Percentiles rank a stretch among this genome's conserved stretches.
These are phyloP conservation scores for Termitomyces sp. DNA, from an alignment of 768 basidiomycete genomes.

Conservation along the genomic window DNA sequence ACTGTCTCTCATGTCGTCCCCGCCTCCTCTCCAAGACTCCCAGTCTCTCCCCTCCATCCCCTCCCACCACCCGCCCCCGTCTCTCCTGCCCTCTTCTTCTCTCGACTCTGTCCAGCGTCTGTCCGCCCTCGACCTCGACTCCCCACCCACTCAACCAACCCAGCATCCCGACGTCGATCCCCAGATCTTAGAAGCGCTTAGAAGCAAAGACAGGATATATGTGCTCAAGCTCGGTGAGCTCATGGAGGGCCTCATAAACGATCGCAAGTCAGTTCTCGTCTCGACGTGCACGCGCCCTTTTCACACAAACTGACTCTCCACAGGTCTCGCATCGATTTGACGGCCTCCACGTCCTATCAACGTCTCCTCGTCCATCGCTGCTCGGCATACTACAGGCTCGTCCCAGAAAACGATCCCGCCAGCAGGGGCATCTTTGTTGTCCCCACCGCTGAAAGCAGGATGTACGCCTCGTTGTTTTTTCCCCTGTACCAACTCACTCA, in stretches of 20 bases:
- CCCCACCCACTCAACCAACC: too few relatives aligned
- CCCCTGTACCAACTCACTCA: constrained; percentile 10
- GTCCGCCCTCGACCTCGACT: constrained; percentile 20
- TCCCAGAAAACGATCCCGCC: constrained; percentile 61
- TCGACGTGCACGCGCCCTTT: background rate
- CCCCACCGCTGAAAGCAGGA: constrained; percentile 61
- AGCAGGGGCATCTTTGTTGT: constrained; percentile 63
- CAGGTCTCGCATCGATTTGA: constrained; percentile 63
- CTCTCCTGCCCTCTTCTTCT: too few relatives aligned
- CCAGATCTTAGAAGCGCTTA: constrained; percentile 82
- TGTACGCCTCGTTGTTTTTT: constrained; percentile 48
- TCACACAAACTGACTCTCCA: background rate
- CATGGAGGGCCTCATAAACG: constrained; percentile 77
- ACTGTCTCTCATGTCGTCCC: background rate
- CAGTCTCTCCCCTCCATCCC: constrained; percentile 8
- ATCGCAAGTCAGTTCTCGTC: constrained; percentile 56
- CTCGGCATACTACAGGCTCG: constrained; percentile 74
- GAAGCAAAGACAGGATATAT: constrained; percentile 84
- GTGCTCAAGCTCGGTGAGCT: constrained; percentile 86
- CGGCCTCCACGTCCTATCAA: constrained; percentile 76
- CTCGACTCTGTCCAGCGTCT: too few relatives aligned
- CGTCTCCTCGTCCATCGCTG: constrained; percentile 84
- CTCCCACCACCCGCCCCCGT: too few relatives aligned
- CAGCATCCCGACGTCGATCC: constrained; percentile 64
- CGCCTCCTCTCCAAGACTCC: background rate